Evolutionary conservation across 1,284 basidiomycete species (phyloP).

Genomic region (Filobasidium uniguttulatum): DNA sequence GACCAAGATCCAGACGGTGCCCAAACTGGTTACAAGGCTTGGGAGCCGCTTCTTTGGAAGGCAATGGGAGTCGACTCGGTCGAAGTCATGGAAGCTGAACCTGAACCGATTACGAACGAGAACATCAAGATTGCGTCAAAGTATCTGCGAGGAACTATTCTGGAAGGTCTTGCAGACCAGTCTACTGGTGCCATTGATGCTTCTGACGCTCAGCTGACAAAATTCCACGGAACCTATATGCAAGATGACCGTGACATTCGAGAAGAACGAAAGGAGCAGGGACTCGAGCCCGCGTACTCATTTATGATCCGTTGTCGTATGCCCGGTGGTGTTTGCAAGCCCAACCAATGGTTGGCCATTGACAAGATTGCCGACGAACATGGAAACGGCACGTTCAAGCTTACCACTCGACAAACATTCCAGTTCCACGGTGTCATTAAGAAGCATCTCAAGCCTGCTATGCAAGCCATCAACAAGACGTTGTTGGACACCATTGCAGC

Average conservation of each 20-base stretch:
- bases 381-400: slow-evolving; percentile 88
- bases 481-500: slow-evolving; percentile 93
- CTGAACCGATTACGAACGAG: slow-evolving; percentile 96
- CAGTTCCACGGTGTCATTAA: slow-evolving; percentile 99
- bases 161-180: slow-evolving; percentile 74
- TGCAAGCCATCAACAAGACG: slow-evolving; percentile 87
- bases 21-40: slow-evolving; percentile 88
- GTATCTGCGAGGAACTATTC: slow-evolving; percentile 89
- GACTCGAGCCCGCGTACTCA: slow-evolving; percentile 86
- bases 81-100: slow-evolving; percentile 81
- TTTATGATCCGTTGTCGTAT: slow-evolving; percentile 99
- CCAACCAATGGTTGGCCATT: slow-evolving; percentile 88
- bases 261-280: slow-evolving; percentile 84
- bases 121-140: slow-evolving; percentile 97
- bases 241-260: slow-evolving; percentile 97
- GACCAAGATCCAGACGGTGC: slow-evolving; percentile 96
- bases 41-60: slow-evolving; percentile 91
- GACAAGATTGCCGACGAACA: slow-evolving; percentile 92
- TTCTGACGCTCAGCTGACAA: slow-evolving; percentile 86
- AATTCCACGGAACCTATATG: slow-evolving; percentile 97
- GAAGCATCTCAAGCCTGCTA: slow-evolving; percentile 84
- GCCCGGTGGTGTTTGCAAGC: slow-evolving; percentile 85
- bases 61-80: slow-evolving; percentile 80
- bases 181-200: slow-evolving; percentile 80
- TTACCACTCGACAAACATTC: slow-evolving; percentile 97